Base-by-base conservation (phyloP, 1,284 basidiomycete species). In the Cystobasidium sp. region DNA sequence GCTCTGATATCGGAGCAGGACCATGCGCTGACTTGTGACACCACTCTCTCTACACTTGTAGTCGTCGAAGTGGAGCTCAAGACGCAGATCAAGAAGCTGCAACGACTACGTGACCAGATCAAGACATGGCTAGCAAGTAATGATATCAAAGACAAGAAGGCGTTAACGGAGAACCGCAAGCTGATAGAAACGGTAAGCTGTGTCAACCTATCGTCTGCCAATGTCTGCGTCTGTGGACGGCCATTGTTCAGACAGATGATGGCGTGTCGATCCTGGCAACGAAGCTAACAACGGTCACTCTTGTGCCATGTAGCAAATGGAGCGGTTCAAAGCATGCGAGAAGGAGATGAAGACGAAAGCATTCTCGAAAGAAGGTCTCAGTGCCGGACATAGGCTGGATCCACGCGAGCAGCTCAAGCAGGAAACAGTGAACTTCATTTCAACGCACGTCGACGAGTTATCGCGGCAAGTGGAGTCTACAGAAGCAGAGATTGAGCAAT, bases 271-370 rank as follows among this genome's bases (percentile, higher is more conserved):
- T 5, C 5, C 31, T 5, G 31, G 31, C 31, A 31, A 31, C 39
- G 52, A 18, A 41, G 39, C 51, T 39, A 14, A n/a, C 20, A 3
- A 14, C 2, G 18, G 9, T 65, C 47, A 22, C 7, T 74, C 14
- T 67, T 51, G 47, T 9, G n/a, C 22, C 39, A 20, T 78, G 76
- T 84, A 98, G 95, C 97, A 99, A 97, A 99, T 99, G 97, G 97
- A 99, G 85, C 94, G 93, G 81, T 99, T 99, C 88, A 99, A 99
- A 82, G 96, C 96, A 31, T 93, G 94, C 84, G 97, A 99, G 85
- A 99, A 99, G 86, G 97, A 99, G 84, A 98, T 99, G 94, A 99
- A 99, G 88, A 99, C 97, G 76, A 99, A 99, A 83, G 97, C 97
- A 0, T 99, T 99, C 85, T 98, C 95, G 43, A 99, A 99, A 84